Base-by-base conservation (phyloP, 2,329 filamentous ascomycete species). In the Aphanocladium album region DNA sequence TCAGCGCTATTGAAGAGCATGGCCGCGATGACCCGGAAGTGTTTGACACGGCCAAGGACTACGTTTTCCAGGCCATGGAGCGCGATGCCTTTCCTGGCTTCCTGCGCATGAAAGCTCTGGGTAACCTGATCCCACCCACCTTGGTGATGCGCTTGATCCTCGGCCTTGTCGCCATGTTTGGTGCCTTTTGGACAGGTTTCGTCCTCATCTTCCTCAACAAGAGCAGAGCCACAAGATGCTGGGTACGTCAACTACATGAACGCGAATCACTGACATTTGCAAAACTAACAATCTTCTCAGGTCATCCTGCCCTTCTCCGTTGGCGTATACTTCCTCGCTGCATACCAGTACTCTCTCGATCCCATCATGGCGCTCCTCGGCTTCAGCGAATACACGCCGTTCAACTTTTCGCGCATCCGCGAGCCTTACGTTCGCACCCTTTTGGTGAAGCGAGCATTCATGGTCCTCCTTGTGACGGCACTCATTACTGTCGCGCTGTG, bases 1-100 rank as follows among this genome's bases (percentile, higher is more conserved):
- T 92, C 43, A 83, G 87, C 21, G 85, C 91, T 16, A 96, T 99
- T 64, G 95, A 99, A 76, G 89, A 93, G 67, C 88, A 91, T 65
- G 91, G 91, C 50, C 87, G 95, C 67, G 95, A 98, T 69, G 95
- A 99, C 71, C 95, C 95, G 0, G 95, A 99, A 74, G 89, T 99
- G 14, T 99, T 99, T 69, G 95, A 98, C 72, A 87, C 91, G 21
- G 95, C 95, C 59, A 99, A 99, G 79, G 95, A 99, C 77, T 99
- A 98, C 73, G 95, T 98, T 64, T 99, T 98, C 75, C 96, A 99
- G 76, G 96, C 96, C 37, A 99, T 99, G 95, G 96, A 99, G 77
- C 86, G 96, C 60, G 95, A 99, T 77, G 95, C 96, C n/a, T 99
- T 96, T 72, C 95, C 96, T 0, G 93, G 93, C 1, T 99, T 99